These are phyloP conservation scores for Vigna hirtella DNA, from an alignment of 306 rosid genomes.

Conservation along the genomic window DNA sequence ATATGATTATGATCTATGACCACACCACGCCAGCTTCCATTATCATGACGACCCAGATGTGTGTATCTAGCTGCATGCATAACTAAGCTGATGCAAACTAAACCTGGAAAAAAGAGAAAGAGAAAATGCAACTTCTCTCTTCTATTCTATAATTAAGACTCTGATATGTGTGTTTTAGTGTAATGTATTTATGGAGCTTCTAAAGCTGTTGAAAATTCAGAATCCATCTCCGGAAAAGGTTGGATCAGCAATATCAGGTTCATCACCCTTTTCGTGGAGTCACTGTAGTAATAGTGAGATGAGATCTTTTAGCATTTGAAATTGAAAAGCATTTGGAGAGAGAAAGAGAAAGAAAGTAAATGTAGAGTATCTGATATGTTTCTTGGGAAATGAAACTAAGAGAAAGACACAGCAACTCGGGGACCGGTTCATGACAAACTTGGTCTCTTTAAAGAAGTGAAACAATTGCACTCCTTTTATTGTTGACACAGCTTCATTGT, in stretches of 20 bases:
- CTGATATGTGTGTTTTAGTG: slow-evolving; percentile 46
- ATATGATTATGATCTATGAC: slow-evolving; percentile 19
- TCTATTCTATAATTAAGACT: neutral
- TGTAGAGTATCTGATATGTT: slow-evolving; percentile 57
- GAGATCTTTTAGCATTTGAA: slow-evolving; percentile 53
- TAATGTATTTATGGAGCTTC: slow-evolving; percentile 55
- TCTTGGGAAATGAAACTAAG: slow-evolving; percentile 77
- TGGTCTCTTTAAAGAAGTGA: slow-evolving; percentile 54
- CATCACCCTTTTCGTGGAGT: slow-evolving; percentile 43
- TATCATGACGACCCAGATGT: slow-evolving; percentile 47
- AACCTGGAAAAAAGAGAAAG: slow-evolving; percentile 41
- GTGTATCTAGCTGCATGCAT: slow-evolving; percentile 42
- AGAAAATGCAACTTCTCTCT: slow-evolving; percentile 19
- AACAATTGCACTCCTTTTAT: slow-evolving; percentile 44
- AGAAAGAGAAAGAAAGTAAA: slow-evolving; percentile 44
- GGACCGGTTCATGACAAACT: slow-evolving; percentile 45
- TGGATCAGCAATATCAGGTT: slow-evolving; percentile 50
- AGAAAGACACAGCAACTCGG: slow-evolving; percentile 43
- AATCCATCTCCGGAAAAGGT: slow-evolving; percentile 46
- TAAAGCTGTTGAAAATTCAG: slow-evolving; percentile 66
- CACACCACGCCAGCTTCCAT: slow-evolving; percentile 46
- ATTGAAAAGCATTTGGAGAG: slow-evolving; percentile 49
- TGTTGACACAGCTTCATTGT: slow-evolving; percentile 43
- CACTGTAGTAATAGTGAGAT: slow-evolving; percentile 48
- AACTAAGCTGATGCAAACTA: slow-evolving; percentile 46